Conservation (phyloP, 495 filamentous ascomycete species). For the Tirmania nivea region DNA sequence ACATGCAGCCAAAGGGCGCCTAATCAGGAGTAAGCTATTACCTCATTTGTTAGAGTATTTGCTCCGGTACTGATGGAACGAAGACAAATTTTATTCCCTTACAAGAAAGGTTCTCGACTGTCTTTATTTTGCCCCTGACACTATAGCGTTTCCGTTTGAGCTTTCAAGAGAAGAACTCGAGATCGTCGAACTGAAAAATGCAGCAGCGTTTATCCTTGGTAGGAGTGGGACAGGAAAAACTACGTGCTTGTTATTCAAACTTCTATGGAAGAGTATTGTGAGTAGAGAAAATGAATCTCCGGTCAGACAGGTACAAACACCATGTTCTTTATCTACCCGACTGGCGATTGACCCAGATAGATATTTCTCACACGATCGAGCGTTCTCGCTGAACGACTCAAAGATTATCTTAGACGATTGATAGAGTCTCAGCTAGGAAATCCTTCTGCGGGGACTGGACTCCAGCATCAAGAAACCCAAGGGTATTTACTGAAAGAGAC, state of each 20-base stretch:
- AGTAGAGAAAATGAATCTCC: not conserved
- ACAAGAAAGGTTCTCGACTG: not conserved
- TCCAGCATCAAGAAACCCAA: not conserved
- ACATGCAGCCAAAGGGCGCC: too few relatives aligned
- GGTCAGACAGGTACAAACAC: not conserved
- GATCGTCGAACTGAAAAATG: conserved; percentile 20
- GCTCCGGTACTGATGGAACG: too few relatives aligned
- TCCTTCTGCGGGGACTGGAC: too few relatives aligned
- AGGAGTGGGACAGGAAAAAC: conserved; percentile 29
- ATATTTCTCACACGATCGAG: conserved; percentile 25
- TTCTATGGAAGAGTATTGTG: conserved; percentile 19
- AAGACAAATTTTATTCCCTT: not conserved
- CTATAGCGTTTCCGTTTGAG: conserved; percentile 23
- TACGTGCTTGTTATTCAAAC: conserved; percentile 25
- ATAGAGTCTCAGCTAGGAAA: conserved; percentile 10
- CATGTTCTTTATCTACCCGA: not conserved
- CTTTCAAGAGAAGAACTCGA: conserved; percentile 21
- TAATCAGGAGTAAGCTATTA: too few relatives aligned
- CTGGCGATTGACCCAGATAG: conserved; percentile 7
- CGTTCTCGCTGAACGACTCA: conserved; percentile 21
- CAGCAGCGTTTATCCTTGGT: conserved; percentile 23
- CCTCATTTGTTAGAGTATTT: too few relatives aligned
- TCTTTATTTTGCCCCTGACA: not conserved
- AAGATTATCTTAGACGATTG: conserved; percentile 17
- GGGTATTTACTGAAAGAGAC: not conserved